These are phyloP conservation scores for Thermochaetoides thermophila DNA, from an alignment of 495 filamentous ascomycete species.

Conservation along the genomic window DNA sequence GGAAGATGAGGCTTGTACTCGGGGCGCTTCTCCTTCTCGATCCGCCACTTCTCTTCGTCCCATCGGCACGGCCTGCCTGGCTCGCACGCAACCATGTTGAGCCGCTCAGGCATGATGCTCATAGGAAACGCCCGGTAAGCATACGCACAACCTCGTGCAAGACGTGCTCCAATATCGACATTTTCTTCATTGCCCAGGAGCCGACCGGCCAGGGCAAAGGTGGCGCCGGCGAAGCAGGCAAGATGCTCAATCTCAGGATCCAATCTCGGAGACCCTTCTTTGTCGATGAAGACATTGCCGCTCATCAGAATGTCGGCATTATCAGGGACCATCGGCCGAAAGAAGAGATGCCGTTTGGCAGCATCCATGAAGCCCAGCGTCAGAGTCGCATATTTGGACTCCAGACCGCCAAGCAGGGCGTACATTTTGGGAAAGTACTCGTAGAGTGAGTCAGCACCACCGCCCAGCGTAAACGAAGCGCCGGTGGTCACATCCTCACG, in stretches of 20 bases:
- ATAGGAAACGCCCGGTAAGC: slow-evolving; percentile 61
- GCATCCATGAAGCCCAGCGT: slow-evolving; percentile 41
- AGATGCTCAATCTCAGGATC: slow-evolving; percentile 30
- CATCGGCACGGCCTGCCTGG: slow-evolving; percentile 23
- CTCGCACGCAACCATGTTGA: slow-evolving; percentile 48
- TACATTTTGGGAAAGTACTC: slow-evolving; percentile 74
- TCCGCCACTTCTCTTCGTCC: slow-evolving; percentile 17
- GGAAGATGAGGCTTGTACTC: slow-evolving; percentile 30
- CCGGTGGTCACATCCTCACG: slow-evolving; percentile 14
- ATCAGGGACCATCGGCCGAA: slow-evolving; percentile 43
- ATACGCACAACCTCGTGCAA: slow-evolving; percentile 78
- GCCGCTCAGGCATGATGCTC: slow-evolving; percentile 76
- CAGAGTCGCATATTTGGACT: slow-evolving; percentile 22
- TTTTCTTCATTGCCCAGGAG: slow-evolving; percentile 50
- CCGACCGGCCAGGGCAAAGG: slow-evolving; percentile 65
- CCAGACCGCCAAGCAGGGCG: slow-evolving; percentile 21
- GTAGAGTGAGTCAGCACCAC: slow-evolving; percentile 70
- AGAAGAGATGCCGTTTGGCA: slow-evolving; percentile 50
- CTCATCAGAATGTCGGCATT: slow-evolving; percentile 52
- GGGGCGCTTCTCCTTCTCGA: slow-evolving; percentile 5
- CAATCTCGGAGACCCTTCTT: slow-evolving; percentile 6
- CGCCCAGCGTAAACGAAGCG: slow-evolving; percentile 53
- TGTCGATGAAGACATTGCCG: slow-evolving; percentile 20
- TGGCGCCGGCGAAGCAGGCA: slow-evolving; percentile 71
- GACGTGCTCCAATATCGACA: slow-evolving; percentile 45